Percentiles rank a stretch among this genome's conserved stretches.
These are phyloP conservation scores for Globisporangium spiculum DNA, from an alignment of 352 stramenopile genomes.

Conservation along the genomic window DNA sequence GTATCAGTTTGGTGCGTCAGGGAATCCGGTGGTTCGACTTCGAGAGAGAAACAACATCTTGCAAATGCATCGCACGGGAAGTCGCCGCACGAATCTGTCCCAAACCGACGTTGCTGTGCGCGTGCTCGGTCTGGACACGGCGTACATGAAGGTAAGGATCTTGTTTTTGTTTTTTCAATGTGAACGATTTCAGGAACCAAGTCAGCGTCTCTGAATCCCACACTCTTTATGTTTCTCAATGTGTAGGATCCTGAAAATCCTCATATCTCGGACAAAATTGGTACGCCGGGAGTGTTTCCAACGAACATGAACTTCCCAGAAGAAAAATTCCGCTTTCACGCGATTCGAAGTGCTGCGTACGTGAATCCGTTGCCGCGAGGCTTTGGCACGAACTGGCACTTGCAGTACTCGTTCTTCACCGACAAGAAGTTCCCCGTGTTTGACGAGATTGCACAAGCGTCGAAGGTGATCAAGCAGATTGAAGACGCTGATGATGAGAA, in stretches of 20 bases:
- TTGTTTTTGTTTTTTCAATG: not conserved
- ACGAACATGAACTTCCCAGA: constrained; percentile 74
- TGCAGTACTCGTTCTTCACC: constrained; percentile 84
- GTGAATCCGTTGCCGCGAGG: constrained; percentile 73
- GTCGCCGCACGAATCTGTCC: constrained; percentile 42
- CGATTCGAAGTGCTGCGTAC: constrained; percentile 66
- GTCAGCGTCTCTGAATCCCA: not conserved
- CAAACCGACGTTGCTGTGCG: constrained; percentile 46
- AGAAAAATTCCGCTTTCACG: constrained; percentile 80
- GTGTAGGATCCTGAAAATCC: constrained; percentile 58
- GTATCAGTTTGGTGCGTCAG: constrained; percentile 40
- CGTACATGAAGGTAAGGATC: constrained; percentile 65
- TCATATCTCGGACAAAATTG: constrained; percentile 69
- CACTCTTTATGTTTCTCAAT: not conserved
- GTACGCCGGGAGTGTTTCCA: constrained; percentile 66
- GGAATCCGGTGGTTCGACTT: constrained; percentile 50
- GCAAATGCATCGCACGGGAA: constrained; percentile 67
- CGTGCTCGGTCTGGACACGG: constrained; percentile 62
- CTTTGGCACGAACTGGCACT: constrained; percentile 78
- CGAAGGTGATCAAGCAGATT: constrained; percentile 46
- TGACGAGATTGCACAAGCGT: constrained; percentile 55
- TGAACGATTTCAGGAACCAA: not conserved
- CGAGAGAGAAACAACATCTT: constrained; percentile 74
- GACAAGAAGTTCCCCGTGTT: constrained; percentile 76
- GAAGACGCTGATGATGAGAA: constrained; percentile 17